Evolutionary conservation across 768 basidiomycete species (phyloP).

Genomic region (Galerina sulciceps): DNA sequence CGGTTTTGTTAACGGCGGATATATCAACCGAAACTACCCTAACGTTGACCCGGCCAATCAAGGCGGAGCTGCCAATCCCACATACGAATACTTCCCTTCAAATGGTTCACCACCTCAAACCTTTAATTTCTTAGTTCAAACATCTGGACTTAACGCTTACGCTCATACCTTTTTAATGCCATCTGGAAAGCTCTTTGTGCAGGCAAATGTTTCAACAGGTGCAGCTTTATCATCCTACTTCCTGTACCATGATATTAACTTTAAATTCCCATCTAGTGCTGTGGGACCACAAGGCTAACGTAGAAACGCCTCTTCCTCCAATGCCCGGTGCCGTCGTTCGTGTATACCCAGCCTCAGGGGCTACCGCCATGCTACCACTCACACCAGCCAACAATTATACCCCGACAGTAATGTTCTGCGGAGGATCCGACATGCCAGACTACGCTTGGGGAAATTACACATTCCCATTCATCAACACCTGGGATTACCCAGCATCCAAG

Average conservation of each 20-base stretch:
- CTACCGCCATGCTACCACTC: constrained; percentile 87
- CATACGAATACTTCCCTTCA: constrained; percentile 82
- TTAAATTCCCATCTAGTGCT: constrained; percentile 22
- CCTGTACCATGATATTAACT: not conserved
- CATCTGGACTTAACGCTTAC: constrained; percentile 81
- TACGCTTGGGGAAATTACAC: constrained; percentile 79
- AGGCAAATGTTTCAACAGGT: constrained; percentile 83
- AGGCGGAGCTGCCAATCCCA: constrained; percentile 79
- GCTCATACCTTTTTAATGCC: constrained; percentile 76
- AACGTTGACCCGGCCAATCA: constrained; percentile 65
- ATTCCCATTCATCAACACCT: constrained; percentile 74
- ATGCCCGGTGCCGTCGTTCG: constrained; percentile 79
- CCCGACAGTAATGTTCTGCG: constrained; percentile 89
- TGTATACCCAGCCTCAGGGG: constrained; percentile 91
- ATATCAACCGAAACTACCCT: constrained; percentile 77
- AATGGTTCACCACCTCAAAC: constrained; percentile 48
- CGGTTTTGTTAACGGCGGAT: constrained; percentile 79
- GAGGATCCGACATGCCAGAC: constrained; percentile 81
- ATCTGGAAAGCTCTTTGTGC: constrained; percentile 79
- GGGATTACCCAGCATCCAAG: constrained; percentile 66
- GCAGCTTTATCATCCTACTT: constrained; percentile 26
- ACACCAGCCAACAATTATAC: constrained; percentile 88
- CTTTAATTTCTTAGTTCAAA: constrained; percentile 71
- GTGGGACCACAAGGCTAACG: constrained; percentile 48
- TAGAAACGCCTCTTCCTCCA: constrained; percentile 65